These are phyloP conservation scores for Pouteria glomerata DNA, from an alignment of 148 eudicot genomes.

Conservation along the genomic window DNA sequence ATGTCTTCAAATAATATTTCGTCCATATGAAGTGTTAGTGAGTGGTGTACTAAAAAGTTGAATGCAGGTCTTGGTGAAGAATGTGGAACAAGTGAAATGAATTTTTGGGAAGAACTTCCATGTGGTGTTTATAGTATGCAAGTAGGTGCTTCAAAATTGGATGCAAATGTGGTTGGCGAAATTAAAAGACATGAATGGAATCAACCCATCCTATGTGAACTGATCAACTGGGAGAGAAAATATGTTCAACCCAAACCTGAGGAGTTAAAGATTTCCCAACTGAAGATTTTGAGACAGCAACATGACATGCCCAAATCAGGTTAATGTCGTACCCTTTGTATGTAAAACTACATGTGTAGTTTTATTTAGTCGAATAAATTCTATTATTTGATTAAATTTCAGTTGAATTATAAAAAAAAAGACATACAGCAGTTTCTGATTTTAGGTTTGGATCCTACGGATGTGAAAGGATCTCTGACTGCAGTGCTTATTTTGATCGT, in stretches of 20 bases:
- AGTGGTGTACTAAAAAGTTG: conserved; percentile 10
- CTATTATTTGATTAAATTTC: neutral
- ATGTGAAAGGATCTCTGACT: conserved; percentile 6
- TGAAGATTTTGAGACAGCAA: conserved; percentile 9
- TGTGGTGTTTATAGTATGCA: conserved; percentile 81
- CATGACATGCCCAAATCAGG: conserved; percentile 21
- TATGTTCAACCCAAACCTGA: conserved; percentile 53
- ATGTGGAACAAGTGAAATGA: conserved; percentile 28
- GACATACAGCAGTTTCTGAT: neutral
- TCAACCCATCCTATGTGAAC: conserved; percentile 41
- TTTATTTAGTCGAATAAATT: neutral
- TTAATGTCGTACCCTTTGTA: conserved; percentile 1
- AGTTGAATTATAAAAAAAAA: neutral
- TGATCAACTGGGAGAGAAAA: conserved; percentile 75
- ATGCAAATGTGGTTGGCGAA: conserved; percentile 44
- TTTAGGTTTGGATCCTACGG: neutral
- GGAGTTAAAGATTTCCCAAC: conserved; percentile 18
- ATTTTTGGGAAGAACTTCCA: conserved; percentile 92
- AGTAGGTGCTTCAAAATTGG: conserved; percentile 31
- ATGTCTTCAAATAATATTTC: neutral
- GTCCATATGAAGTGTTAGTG: neutral
- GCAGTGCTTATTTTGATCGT: conserved; percentile 10
- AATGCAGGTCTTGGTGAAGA: conserved; percentile 45
- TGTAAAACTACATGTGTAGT: neutral
- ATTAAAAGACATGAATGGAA: conserved; percentile 73